Evolutionary conservation across 305 asterid genomes (phyloP), one percentile per base, ranked within the genome.

Genomic region (Salvia sclarea): DNA sequence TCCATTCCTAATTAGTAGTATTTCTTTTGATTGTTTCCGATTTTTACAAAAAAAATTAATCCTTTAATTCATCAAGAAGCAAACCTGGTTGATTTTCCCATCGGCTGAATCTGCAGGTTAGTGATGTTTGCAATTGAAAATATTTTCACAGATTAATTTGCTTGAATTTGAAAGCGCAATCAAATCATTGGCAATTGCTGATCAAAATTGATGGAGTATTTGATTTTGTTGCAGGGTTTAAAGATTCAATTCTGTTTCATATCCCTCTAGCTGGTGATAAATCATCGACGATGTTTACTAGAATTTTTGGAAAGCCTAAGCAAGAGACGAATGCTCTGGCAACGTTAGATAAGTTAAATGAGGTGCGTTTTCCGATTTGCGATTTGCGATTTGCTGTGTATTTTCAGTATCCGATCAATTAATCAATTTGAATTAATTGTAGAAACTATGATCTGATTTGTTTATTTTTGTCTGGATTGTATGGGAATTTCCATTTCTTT

Each of bases 251-350:
- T 61, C 54, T 52, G 40, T 12, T 24, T 61, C 7, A 2, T 50
- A n/a, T 72, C 44, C 11, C 56, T 18, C 3, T 50, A 50, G 28
- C 54, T 68, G 53, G 38, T 24, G 7, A 55, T 68, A 70, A 70
- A 78, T 61, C 62, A 66, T 70, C 83, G 64, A 79, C 70, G 69
- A 87, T 87, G 95, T 83, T 87, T 77, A 67, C 81, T 55, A 82
- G 85, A 66, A 69, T 87, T 57, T 87, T 87, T 47, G 88, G 95
- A 65, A 87, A 87, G 74, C 89, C 95, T 48, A 85, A 83, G 81
- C 85, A 81, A 74, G 88, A 87, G 73, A 60, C 85, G 14, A 83
- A 75, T 83, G 86, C 95, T 73, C 80, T 85, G 66, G 83, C 89
- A 54, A 87, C 91, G 54, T 73, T 85, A 20, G 95, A 85, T 80